Evolutionary conservation across 805 yeast genomes (phyloP).

Genomic region (Nakazawaea pomicola): DNA sequence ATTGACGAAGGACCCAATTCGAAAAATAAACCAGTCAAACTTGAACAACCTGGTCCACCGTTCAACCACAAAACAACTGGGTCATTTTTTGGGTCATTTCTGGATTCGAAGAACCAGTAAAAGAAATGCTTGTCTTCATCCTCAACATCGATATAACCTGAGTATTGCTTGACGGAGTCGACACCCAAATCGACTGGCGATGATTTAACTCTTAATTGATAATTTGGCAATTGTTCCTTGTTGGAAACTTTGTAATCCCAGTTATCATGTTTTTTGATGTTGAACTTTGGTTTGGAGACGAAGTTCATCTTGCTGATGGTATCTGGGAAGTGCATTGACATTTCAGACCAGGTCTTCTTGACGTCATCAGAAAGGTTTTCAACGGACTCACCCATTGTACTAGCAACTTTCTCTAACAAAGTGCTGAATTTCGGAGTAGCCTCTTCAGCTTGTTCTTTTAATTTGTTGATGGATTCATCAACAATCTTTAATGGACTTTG

Average conservation of each 20-base stretch:
- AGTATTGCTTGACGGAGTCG: constrained; percentile 63
- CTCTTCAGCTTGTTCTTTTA: not conserved
- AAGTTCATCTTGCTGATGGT: constrained; percentile 45
- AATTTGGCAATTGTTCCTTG: constrained; percentile 36
- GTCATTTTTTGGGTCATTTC: constrained; percentile 81
- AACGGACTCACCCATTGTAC: constrained; percentile 45
- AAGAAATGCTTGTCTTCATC: constrained; percentile 81
- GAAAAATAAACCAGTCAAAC: constrained; percentile 83
- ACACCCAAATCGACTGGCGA: constrained; percentile 47
- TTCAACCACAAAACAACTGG: constrained; percentile 86
- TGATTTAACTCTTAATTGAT: constrained; percentile 43
- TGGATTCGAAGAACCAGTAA: constrained; percentile 90
- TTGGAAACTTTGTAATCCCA: constrained; percentile 33
- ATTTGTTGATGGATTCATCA: not conserved
- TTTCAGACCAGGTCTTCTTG: constrained; percentile 55
- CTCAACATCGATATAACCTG: constrained; percentile 67
- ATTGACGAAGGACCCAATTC: constrained; percentile 89
- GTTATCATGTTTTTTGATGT: constrained; percentile 26
- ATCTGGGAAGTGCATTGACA: constrained; percentile 57
- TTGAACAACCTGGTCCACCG: constrained; percentile 97
- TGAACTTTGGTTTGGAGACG: constrained; percentile 43
- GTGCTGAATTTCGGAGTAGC: not conserved
- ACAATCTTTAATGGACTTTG: constrained; percentile 8
- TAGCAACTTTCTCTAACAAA: constrained; percentile 34
- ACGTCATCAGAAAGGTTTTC: constrained; percentile 45